Conservation (phyloP, 73 alveolate species). For the Loxodes magnus region DNA sequence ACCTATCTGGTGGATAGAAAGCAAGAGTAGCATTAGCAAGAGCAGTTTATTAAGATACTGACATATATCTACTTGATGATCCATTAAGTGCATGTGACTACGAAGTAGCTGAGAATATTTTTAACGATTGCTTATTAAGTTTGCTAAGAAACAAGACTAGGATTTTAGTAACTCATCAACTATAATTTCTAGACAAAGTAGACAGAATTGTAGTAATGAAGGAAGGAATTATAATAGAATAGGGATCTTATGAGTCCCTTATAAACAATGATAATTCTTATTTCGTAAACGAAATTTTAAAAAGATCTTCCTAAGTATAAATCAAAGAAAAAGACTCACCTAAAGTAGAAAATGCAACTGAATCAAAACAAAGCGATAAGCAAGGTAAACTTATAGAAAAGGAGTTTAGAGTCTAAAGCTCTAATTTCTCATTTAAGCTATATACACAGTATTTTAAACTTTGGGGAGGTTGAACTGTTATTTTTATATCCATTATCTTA, state of each 20-base stretch:
- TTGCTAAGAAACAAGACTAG: slow-evolving; percentile 29
- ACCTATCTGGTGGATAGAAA: slow-evolving; percentile 58
- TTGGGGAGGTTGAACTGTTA: too few relatives aligned
- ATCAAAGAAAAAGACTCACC: too few relatives aligned
- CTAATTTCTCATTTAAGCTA: too few relatives aligned
- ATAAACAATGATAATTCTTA: slow-evolving; percentile 1
- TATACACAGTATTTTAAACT: too few relatives aligned
- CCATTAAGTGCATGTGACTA: slow-evolving; percentile 68
- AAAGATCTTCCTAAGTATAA: too few relatives aligned
- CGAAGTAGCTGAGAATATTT: slow-evolving; percentile 43
- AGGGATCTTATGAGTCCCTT: not conserved
- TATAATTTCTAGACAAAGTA: slow-evolving; percentile 10
- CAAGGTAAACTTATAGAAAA: too few relatives aligned
- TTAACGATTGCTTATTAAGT: slow-evolving; percentile 36
- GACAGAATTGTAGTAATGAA: slow-evolving; percentile 37
- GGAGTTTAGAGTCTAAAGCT: too few relatives aligned
- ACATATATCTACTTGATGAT: slow-evolving; percentile 60
- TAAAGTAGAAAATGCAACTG: too few relatives aligned
- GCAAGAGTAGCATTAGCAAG: slow-evolving; percentile 65
- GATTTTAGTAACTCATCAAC: slow-evolving; percentile 11
- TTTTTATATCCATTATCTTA: too few relatives aligned
- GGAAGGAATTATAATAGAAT: slow-evolving; percentile 13
- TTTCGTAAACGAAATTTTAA: too few relatives aligned
- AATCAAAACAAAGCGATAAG: too few relatives aligned
- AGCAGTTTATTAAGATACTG: slow-evolving; percentile 54